Evolutionary conservation across 306 rosid genomes (phyloP), one percentile per base, ranked within the genome.

Genomic region (Cucurbita argyrosperma): DNA sequence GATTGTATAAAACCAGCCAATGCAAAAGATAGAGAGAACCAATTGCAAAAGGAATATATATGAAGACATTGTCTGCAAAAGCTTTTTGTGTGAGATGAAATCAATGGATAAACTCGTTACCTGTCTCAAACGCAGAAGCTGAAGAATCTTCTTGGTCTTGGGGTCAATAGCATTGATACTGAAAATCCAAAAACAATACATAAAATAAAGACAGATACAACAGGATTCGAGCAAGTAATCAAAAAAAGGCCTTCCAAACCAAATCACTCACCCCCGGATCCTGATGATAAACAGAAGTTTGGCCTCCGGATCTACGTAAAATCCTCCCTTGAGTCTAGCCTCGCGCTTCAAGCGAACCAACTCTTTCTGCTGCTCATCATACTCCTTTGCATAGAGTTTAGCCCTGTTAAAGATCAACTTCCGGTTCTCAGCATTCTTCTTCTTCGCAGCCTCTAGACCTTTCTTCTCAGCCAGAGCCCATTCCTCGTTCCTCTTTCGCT

Each of bases 161-260:
- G 99, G 96, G 63, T 94, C 84, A 84, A 91, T 91, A 51, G 97
- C 97, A 69, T 94, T 94, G 64, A 94, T 90, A 89, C 90, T 94
- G 86, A 39, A 78, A 92, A 51, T 13, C 57, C 13, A 40, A 38
- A 35, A 26, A 8, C 58, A 72, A 30, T 30, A 30, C 35, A 30
- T 30, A 3, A 0, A 49, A 49, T 13, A 19, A 69, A 26, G 4
- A 2, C 26, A 8, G 14, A 12, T 12, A 49, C 9, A 54, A 42
- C 21, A 56, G 19, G 23, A 63, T 7, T 5, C 19, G 9, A 18
- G 4, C 42, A 39, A 45, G 0, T 4, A 53, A 53, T 10, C 23
- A 1, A 19, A 9, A 9, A 71, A 0, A 0, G 73, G 7, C 6
- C 1, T 50, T 42, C 2, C 35, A 26, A 0, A 18, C 3, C 18